Base-by-base conservation (phyloP, 148 eudicot genomes). In the Camellia granthamiana region DNA sequence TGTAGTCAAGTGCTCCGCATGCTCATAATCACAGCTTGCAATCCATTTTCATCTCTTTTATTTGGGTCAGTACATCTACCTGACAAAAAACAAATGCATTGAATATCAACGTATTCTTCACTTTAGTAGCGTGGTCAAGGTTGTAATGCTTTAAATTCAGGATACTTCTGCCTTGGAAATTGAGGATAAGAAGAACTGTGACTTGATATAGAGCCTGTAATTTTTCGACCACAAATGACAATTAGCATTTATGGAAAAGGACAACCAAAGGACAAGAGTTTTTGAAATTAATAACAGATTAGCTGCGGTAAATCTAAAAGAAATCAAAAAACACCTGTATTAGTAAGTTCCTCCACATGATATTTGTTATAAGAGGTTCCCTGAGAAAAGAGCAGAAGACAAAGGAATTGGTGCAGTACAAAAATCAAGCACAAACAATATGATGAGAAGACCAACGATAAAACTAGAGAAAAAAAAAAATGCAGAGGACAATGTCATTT, bases 331-430 rank as follows among this genome's bases (percentile, higher is more conserved):
- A 69, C 69, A 95, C 99, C 99, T 95, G 97, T 69, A 92, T 69
- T 67, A 93, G 38, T 38, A 95, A 83, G 86, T 95, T 95, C 81
- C 99, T 92, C 99, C 99, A 95, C 99, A 95, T 95, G 60, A 93
- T 86, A 85, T 95, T 95, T 69, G 99, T 95, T 46, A 95, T 87
- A 44, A 95, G 93, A 79, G 99, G 99, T 81, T 93, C 99, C 92
- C 99, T 95, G 83, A 75, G 76, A 75, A 55, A 72, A 64, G 7
- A 70, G 41, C 13, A 67, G 60, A 51, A 51, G 73, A 16, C 49
- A 42, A 30, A 30, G 68, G 18, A 42, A 61, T 8, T 11, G 44
- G 54, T 76, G 14, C 38, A 61, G 68, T 42, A 7, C 23, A 55
- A 46, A 42, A 2, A 41, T 4, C 60, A 56, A 3, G 7, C 10